Evolutionary conservation across 768 basidiomycete genomes (phyloP).

Genomic region (Boletales sp.): DNA sequence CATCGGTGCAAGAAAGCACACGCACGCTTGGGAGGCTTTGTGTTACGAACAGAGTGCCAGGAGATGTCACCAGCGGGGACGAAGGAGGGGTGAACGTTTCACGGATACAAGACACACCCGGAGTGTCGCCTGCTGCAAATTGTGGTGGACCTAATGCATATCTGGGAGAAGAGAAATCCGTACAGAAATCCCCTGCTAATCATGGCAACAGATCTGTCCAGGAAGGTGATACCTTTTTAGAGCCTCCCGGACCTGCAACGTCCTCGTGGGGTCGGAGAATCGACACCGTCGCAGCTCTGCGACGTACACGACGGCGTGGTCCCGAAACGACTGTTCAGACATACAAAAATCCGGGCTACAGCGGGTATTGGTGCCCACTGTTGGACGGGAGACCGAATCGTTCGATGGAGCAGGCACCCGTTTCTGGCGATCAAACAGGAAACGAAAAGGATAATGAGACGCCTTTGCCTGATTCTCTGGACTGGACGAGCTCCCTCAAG

Average conservation of each 20-base stretch:
- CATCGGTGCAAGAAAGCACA: slow-evolving; percentile 29
- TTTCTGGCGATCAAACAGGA: not conserved
- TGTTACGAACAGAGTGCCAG: slow-evolving; percentile 47
- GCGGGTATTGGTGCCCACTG: slow-evolving; percentile 10
- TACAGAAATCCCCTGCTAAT: not conserved
- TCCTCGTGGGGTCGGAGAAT: slow-evolving; percentile 28
- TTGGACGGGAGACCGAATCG: not conserved
- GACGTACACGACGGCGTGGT: slow-evolving; percentile 8
- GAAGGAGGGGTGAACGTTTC: slow-evolving; percentile 24
- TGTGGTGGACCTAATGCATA: not conserved
- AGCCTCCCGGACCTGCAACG: slow-evolving; percentile 20
- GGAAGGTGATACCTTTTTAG: slow-evolving; percentile 6
- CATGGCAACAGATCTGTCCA: not conserved
- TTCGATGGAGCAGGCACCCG: not conserved
- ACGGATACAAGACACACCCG: not conserved
- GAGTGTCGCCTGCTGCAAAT: not conserved
- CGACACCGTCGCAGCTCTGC: slow-evolving; percentile 22
- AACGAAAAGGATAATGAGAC: not conserved
- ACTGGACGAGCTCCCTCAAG: slow-evolving; percentile 42
- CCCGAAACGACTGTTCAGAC: slow-evolving; percentile 5
- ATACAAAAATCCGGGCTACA: slow-evolving; percentile 9
- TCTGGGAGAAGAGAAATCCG: not conserved
- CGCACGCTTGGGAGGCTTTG: slow-evolving; percentile 43
- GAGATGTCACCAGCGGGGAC: slow-evolving; percentile 38
- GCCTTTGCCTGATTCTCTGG: slow-evolving; percentile 15